Evolutionary conservation across 2,329 filamentous ascomycete genomes (phyloP).

Genomic region (Didymella segeticola): DNA sequence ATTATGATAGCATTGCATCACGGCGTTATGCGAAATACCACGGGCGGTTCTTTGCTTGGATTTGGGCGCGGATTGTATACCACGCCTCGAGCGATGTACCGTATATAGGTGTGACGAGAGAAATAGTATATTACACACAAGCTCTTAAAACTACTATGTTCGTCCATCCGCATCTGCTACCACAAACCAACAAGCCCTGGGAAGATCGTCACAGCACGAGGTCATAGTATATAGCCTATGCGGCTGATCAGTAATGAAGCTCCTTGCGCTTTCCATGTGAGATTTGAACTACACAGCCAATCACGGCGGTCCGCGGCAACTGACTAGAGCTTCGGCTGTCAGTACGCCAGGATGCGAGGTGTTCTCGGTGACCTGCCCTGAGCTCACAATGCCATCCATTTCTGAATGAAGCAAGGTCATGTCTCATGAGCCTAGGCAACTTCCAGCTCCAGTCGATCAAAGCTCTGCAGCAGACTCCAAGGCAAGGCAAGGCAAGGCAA

Average conservation of each 20-base stretch:
- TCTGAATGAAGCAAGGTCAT: not conserved
- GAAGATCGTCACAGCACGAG: not conserved
- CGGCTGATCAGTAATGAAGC: not conserved
- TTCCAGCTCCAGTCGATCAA: not conserved
- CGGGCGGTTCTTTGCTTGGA: slow-evolving; percentile 10
- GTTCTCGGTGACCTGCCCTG: not conserved
- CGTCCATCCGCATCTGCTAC: too few species aligned
- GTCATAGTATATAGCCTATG: slow-evolving; percentile 4
- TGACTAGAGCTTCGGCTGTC: slow-evolving; percentile 15
- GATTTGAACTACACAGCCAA: not conserved
- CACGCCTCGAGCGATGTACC: not conserved
- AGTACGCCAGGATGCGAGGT: not conserved
- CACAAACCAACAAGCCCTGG: too few species aligned
- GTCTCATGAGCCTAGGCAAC: not conserved
- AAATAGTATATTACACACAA: too few species aligned
- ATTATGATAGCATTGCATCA: slow-evolving; percentile 19
- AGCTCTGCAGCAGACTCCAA: too few species aligned
- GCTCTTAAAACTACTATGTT: too few species aligned
- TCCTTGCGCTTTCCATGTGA: not conserved
- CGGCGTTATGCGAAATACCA: slow-evolving; percentile 30
- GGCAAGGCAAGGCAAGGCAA: not conserved
- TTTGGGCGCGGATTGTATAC: not conserved
- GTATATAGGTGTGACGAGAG: not conserved
- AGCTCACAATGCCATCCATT: not conserved
- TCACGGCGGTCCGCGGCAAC: slow-evolving; percentile 8